Evolutionary conservation across 2,329 filamentous ascomycete species (phyloP), one percentile per base, ranked within the genome.

Genomic region (Fusarium robinianum): DNA sequence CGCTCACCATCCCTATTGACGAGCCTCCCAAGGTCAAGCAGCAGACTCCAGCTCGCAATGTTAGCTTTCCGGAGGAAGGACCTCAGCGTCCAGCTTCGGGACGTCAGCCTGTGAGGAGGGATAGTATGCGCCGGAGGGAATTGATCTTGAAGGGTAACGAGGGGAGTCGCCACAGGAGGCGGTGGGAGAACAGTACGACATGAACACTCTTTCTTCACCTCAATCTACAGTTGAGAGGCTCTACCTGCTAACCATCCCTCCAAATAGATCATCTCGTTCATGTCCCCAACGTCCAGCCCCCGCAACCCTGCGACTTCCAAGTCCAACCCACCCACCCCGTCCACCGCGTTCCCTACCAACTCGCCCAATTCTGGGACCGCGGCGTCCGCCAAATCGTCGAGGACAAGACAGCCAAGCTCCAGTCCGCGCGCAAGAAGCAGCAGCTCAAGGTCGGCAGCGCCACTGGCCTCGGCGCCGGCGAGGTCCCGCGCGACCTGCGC

Each of bases 171-270:
- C 84, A 92, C 61, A 79, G 92, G 35, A 85, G 92, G 60, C 80
- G 92, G 42, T 97, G 91, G 90, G 94, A 99, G 74, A 99, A 97
- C 68, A 88, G 90, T 95, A 78, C 40, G 49, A 16, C 29, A 21
- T 33, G 24, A 35, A 39, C n/a, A n/a, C n/a, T n/a, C n/a, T n/a
- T n/a, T n/a, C n/a, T 33, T 23, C n/a, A n/a, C n/a, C n/a, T n/a
- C n/a, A n/a, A n/a, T n/a, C n/a, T n/a, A n/a, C n/a, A n/a, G n/a
- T n/a, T n/a, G n/a, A n/a, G n/a, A n/a, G n/a, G n/a, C n/a, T n/a
- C n/a, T n/a, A n/a, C 19, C 26, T 46, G 42, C 54, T 62, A 47
- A 58, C 49, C 26, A 31, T 34, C 17, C 24, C 46, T 40, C 38
- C 35, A 11, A 14, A 41, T 65, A 95, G 92, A 96, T 70, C 90